Conservation (phyloP, 2,329 filamentous ascomycete species). For the Alternaria triticimaculans region DNA sequence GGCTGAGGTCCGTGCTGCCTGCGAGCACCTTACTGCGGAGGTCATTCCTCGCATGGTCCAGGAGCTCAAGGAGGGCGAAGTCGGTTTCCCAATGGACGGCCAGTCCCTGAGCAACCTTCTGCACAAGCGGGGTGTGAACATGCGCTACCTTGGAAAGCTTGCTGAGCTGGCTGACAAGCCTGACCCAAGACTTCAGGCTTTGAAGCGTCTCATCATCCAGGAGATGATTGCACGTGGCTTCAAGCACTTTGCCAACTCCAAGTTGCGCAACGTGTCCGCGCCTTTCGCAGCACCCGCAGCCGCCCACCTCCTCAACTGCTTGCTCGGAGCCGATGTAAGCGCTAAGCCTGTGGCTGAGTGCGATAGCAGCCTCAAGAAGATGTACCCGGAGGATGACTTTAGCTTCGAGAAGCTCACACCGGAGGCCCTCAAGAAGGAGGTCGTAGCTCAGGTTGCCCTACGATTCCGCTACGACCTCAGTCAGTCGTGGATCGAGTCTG, state of each 20-base stretch:
- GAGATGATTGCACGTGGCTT: slow-evolving; percentile 96
- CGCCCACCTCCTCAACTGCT: slow-evolving; percentile 90
- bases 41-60: slow-evolving; percentile 85
- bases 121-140: slow-evolving; percentile 97
- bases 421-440: slow-evolving; percentile 69
- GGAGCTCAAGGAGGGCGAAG: slow-evolving; percentile 88
- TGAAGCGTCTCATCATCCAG: slow-evolving; percentile 79
- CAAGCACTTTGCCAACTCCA: slow-evolving; percentile 85
- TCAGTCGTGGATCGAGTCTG: slow-evolving; percentile 68
- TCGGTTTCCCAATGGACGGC: slow-evolving; percentile 99
- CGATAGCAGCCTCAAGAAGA: slow-evolving; percentile 72
- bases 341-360: slow-evolving; percentile 77
- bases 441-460: slow-evolving; percentile 73
- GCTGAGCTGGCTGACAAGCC: slow-evolving; percentile 67
- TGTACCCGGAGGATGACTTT: slow-evolving; percentile 85
- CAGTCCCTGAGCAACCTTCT: slow-evolving; percentile 84
- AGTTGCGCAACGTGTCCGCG: slow-evolving; percentile 79
- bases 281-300: slow-evolving; percentile 81
- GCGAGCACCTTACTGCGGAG: slow-evolving; percentile 75
- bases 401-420: slow-evolving; percentile 82
- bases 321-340: slow-evolving; percentile 80
- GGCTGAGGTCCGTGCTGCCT: slow-evolving; percentile 83
- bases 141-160: slow-evolving; percentile 91
- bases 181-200: slow-evolving; percentile 74
- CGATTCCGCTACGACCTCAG: slow-evolving; percentile 80